These are phyloP conservation scores for Pseudodiploospora longispora DNA, from an alignment of 2,329 filamentous ascomycete species.

Conservation along the genomic window DNA sequence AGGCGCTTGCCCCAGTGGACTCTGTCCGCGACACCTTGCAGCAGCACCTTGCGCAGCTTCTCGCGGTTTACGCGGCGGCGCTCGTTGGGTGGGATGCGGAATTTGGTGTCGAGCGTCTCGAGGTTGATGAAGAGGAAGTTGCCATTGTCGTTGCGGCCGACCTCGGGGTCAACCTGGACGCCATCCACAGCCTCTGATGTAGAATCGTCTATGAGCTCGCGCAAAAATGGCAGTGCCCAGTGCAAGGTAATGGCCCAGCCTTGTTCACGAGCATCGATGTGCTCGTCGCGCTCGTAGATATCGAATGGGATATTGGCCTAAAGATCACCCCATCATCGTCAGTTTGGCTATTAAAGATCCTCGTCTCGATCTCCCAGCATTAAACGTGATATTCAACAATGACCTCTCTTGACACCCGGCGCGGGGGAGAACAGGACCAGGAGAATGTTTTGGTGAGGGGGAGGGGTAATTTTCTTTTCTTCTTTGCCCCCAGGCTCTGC, in stretches of 20 bases:
- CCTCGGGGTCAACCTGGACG: slow-evolving; percentile 25
- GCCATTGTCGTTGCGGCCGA: slow-evolving; percentile 30
- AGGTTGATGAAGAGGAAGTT: slow-evolving; percentile 34
- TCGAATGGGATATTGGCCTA: slow-evolving; percentile 23
- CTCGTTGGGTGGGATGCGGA: slow-evolving; percentile 29
- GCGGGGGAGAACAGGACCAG: too few relatives aligned
- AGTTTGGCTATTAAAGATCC: background rate
- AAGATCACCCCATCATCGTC: background rate
- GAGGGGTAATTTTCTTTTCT: too few relatives aligned
- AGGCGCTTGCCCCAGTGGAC: slow-evolving; percentile 26
- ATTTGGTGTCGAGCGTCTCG: slow-evolving; percentile 27
- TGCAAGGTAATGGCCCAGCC: slow-evolving; percentile 56
- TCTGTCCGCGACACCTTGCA: slow-evolving; percentile 17
- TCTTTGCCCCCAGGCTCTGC: too few relatives aligned
- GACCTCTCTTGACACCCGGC: background rate
- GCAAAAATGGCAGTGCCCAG: slow-evolving; percentile 38
- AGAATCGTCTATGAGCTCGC: slow-evolving; percentile 15
- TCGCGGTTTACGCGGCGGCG: slow-evolving; percentile 29
- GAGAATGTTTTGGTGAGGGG: too few relatives aligned
- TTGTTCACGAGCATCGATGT: slow-evolving; percentile 24
- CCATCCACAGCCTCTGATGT: slow-evolving; percentile 16
- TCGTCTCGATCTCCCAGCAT: background rate
- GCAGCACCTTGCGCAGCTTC: slow-evolving; percentile 23
- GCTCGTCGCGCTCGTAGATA: slow-evolving; percentile 22
- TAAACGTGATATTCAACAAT: background rate